Evolutionary conservation across 1,139 yeast genomes (phyloP).

Genomic region (Lodderomyces oxycetoniae): DNA sequence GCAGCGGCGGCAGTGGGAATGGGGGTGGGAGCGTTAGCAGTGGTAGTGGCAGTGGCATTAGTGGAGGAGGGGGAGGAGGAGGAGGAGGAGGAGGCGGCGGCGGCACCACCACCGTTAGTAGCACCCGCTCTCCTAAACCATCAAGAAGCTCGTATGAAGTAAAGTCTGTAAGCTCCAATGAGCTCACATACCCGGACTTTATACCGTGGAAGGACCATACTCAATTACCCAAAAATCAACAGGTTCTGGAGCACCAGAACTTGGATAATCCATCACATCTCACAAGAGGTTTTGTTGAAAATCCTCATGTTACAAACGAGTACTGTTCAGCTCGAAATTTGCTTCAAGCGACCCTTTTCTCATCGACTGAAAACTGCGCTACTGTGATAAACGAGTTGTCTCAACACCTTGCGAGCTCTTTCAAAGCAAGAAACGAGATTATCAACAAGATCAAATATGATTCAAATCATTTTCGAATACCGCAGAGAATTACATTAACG

Average conservation of each 20-base stretch:
- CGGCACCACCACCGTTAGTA: background rate
- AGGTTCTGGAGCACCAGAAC: background rate
- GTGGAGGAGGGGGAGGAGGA: no score
- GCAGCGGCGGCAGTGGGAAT: constrained; percentile 1
- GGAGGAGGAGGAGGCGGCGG: no score
- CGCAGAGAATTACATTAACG: constrained; percentile 84
- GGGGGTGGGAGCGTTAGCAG: background rate
- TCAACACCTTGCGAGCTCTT: constrained; percentile 55
- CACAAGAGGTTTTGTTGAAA: constrained; percentile 45
- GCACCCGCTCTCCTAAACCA: background rate
- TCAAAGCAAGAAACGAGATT: constrained; percentile 56
- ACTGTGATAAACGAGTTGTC: constrained; percentile 40
- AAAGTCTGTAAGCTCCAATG: constrained; percentile 1
- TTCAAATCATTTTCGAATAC: constrained; percentile 61
- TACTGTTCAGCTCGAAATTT: constrained; percentile 51
- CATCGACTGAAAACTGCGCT: constrained; percentile 36
- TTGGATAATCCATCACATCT: constrained; percentile 23
- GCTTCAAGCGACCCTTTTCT: constrained; percentile 40
- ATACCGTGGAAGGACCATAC: constrained; percentile 69
- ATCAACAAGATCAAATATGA: constrained; percentile 56
- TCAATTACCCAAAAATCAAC: constrained; percentile 36
- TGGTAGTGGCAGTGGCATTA: no score
- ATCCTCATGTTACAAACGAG: constrained; percentile 55
- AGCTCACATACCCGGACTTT: constrained; percentile 63
- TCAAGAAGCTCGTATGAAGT: background rate